Evolutionary conservation across 306 rosid genomes (phyloP), one percentile per base, ranked within the genome.

Genomic region (Corylus heterophylla): DNA sequence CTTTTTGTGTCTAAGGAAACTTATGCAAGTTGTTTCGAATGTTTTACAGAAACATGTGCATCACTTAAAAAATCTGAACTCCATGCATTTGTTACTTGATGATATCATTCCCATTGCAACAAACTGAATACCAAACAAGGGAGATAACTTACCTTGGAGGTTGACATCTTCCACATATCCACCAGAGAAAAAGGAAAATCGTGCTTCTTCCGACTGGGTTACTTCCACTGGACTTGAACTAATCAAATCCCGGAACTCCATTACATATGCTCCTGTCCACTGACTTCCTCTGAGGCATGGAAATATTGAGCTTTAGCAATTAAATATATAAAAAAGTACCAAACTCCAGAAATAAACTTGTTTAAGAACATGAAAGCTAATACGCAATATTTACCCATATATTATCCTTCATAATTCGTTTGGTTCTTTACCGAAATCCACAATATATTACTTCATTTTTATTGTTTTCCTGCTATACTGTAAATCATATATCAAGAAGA

Each of bases 231-330:
- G 80, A 74, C 91, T 80, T 44, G 85, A 84, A 79, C 85, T 71
- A 31, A 90, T 86, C 74, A 94, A 83, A 80, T 92, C 90, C 58
- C 77, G 87, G 81, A 94, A 91, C 76, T 88, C 97, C 93, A 90
- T 82, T 42, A 86, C 83, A 74, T 92, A 92, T 14, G 81, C 94
- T 80, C 97, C 98, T 27, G 98, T 94, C 98, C 98, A 94, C 61
- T 89, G 91, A 78, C 90, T 90, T 77, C 93, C 97, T 72, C 98
- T 94, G 85, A 8, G 31, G 69, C 66, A 37, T 79, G 75, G 85
- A 75, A 77, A 77, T 10, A 75, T 3, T 52, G 49, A 18, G 55
- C 69, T 73, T 73, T 78, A 66, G 25, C 63, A 82, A 77, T 50
- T n/a, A 59, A 31, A 56, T 63, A 0, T 12, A 75, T 8, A 48